Base-by-base conservation (phyloP, 2,329 filamentous ascomycete species). In the Colletotrichum navitas region DNA sequence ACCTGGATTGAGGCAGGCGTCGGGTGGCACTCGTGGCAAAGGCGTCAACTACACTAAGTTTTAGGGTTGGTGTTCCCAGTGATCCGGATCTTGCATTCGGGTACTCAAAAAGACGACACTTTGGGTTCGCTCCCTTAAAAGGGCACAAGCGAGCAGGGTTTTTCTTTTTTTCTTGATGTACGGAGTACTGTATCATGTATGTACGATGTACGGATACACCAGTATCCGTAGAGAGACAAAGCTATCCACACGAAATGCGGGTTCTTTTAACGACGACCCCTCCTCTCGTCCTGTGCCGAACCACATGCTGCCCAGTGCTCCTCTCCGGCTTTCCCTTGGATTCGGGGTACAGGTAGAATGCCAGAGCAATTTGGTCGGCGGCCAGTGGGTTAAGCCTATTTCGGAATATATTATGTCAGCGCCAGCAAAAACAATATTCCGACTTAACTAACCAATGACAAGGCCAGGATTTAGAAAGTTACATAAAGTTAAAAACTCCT, bases 61-160 rank as follows among this genome's bases (percentile, higher is more conserved):
- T 60, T 61, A 61, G 43, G 55, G 47, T 56, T 67, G 65, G 18
- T 26, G 41, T 68, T 68, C 64, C 64, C 68, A 71, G 52, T n/a
- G 56, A 71, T 43, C 56, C 68, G 68, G 63, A 51, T 64, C 60
- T 36, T 68, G 60, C 34, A 58, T 58, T 26, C 18, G 7, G 32
- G 36, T 21, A 24, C 18, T 21, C 14, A 24, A 11, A 36, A 36
- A 12, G 41, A 51, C 18, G 26, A 34, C 24, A 39, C 60, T 18
- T 39, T 45, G 54, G 66, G 52, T 45, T 65, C 67, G 55, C 52
- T 41, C 47, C 47, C 39, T 4, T 14, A 32, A 45, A 32, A 49
- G 29, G 39, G 5, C 47, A 64, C 45, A 56, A 56, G 62, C 51
- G 62, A 39, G 39, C 55, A 26, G 59, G 14, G 26, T 18, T 41